A percentile compares a stretch with the other conserved stretches of the same genome.
Conservation (phyloP, 306 rosid genomes). For the Citrullus colocynthis region DNA sequence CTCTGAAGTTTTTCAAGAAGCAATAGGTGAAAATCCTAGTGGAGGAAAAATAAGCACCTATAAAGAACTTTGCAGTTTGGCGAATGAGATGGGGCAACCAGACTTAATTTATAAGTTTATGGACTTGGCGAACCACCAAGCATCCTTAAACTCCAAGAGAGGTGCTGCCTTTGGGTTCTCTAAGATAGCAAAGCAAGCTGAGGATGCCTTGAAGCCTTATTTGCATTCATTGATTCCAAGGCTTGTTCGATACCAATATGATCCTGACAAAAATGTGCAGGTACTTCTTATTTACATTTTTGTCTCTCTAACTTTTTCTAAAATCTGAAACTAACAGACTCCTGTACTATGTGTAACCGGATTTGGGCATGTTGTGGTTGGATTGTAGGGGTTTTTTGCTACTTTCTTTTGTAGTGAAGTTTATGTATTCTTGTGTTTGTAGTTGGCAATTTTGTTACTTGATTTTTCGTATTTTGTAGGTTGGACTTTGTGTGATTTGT, state of each 20-base stretch:
- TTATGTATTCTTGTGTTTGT: no score
- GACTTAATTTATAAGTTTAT: constrained; percentile 93
- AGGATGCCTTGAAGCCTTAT: constrained; percentile 86
- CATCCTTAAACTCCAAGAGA: constrained; percentile 74
- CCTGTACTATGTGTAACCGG: no score
- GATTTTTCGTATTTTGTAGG: no score
- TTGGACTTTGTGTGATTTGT: no score
- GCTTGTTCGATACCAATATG: constrained; percentile 94
- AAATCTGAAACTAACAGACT: no score
- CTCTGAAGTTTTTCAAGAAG: constrained; percentile 79
- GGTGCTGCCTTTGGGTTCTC: constrained; percentile 99
- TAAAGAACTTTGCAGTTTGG: constrained; percentile 90
- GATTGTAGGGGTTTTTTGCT: no score
- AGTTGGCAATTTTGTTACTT: no score
- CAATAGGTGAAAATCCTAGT: constrained; percentile 61
- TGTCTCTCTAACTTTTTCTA: no score
- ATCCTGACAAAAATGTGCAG: constrained; percentile 99
- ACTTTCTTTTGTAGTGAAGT: no score
- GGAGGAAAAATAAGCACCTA: constrained; percentile 93
- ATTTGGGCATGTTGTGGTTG: no score
- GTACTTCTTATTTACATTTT: constrained; percentile 16
- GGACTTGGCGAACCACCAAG: constrained; percentile 96
- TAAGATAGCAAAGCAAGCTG: constrained; percentile 92
- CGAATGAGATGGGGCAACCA: constrained; percentile 98
- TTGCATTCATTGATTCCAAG: constrained; percentile 65